Base-by-base conservation (phyloP, 2,329 filamentous ascomycete genomes). In the Arthroderma sp. region DNA sequence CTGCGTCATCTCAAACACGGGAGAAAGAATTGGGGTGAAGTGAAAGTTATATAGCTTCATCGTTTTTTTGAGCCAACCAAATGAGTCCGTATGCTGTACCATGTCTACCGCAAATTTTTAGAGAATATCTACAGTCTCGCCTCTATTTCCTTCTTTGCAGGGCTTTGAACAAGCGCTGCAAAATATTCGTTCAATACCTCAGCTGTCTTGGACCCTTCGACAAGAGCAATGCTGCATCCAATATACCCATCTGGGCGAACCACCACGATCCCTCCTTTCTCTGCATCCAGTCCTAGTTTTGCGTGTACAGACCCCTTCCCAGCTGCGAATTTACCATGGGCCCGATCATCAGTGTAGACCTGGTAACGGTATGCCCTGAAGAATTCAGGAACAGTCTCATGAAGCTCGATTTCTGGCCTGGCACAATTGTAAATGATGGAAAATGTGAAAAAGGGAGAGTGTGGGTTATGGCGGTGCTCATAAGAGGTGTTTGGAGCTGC, bases 231-330 rank as follows among this genome's bases (percentile, higher is more conserved):
- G 3, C 87, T 83, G 49, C 85, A 74, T 22, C 83, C 85, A 29
- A 94, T 81, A 61, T 94, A 91, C 5, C 86, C 86, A 61, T 94
- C 87, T 0, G 88, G 87, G 38, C 87, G 70, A 5, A 93, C 84
- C 6, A 94, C 82, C 1, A 93, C 80, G 1, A 94, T 75, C 46
- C 82, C 86, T 7, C 86, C 86, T 49, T 69, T 73, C 49, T 83
- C 77, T 56, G 81, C 70, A 51, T 82, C 75, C 28, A 94, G 61
- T 0, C 88, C 88, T 72, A 94, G 82, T 72, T 94, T 94, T 36
- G 81, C 80, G 62, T 95, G 88, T 4, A 85, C 85, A 2, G 84
- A 73, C 4, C 81, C 85, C 53, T 71, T 72, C 1, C 83, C 81
- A 15, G 81, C 70, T 0, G 82, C 79, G 1, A 85, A 80, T 5